phyloP scores from a whole-genome alignment of 2,329 filamentous ascomycete genomes.

The Aspergillus bombycis region DNA sequence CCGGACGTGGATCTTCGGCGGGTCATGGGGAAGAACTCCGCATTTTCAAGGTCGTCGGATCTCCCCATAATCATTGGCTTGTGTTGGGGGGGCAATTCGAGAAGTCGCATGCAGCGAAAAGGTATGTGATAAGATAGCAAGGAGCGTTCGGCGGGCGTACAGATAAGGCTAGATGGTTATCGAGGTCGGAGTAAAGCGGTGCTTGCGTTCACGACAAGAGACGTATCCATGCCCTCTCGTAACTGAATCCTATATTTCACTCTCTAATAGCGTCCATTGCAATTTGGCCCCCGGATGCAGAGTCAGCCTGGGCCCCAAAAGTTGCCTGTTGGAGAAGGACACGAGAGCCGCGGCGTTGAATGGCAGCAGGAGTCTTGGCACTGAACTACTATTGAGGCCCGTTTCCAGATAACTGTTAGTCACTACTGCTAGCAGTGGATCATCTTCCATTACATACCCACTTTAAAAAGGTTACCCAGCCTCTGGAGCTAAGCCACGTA shows the following conservation, averaged over 20 bases:
- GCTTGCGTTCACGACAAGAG: neutral
- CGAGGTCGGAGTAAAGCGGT: neutral
- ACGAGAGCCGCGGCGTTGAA: neutral
- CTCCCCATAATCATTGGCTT: conserved; percentile 29
- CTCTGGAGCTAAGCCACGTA: neutral
- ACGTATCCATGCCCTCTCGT: neutral
- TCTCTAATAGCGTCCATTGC: neutral
- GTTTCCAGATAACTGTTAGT: neutral
- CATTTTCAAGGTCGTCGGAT: conserved; percentile 25
- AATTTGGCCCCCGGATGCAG: neutral
- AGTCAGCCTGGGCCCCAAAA: neutral
- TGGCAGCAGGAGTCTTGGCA: neutral
- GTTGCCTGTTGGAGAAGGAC: neutral
- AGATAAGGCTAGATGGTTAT: conserved; percentile 4
- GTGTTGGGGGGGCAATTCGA: conserved; percentile 9
- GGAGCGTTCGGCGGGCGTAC: neutral
- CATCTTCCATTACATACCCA: neutral
- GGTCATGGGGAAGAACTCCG: conserved; percentile 33
- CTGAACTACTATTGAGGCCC: neutral
- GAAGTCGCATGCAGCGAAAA: neutral
- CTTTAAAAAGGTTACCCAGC: neutral
- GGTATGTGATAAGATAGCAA: neutral
- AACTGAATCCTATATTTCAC: neutral
- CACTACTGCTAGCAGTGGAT: neutral
- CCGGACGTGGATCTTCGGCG: conserved; percentile 29